phyloP scores from a whole-genome alignment of 805 yeast genomes.

The Hanseniaspora occidentalis region DNA sequence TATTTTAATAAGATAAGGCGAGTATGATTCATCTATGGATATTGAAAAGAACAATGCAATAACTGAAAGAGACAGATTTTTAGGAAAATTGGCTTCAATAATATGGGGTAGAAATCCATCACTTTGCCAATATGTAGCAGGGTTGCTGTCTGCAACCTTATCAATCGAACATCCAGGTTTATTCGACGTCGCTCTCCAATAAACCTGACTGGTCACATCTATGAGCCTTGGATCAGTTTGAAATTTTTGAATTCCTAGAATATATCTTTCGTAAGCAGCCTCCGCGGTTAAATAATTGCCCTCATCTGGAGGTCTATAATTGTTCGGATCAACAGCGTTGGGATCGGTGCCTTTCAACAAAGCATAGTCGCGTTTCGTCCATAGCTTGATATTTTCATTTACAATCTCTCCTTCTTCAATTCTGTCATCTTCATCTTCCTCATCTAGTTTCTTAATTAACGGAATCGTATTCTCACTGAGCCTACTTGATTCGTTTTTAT shows the following conservation, averaged over 20 bases:
- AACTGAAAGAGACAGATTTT: constrained; percentile 54
- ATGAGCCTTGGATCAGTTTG: constrained; percentile 33
- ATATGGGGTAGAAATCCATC: constrained; percentile 87
- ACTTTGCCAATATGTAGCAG: constrained; percentile 80
- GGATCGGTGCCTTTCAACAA: no score
- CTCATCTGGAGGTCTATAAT: constrained; percentile 12
- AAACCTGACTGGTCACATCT: constrained; percentile 71
- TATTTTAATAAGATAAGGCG: constrained; percentile 40
- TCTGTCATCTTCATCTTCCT: constrained; percentile 57
- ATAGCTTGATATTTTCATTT: no score
- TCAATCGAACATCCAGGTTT: constrained; percentile 62
- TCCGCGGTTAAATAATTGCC: constrained; percentile 13
- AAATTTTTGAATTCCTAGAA: constrained; percentile 14
- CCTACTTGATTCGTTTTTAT: constrained; percentile 81
- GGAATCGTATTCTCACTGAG: constrained; percentile 68
- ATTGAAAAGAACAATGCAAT: constrained; percentile 63
- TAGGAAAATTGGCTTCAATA: constrained; percentile 68
- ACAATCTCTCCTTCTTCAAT: constrained; percentile 8
- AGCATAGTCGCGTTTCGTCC: no score
- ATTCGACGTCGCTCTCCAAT: constrained; percentile 71
- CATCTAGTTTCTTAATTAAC: constrained; percentile 28
- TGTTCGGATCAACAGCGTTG: constrained; percentile 9
- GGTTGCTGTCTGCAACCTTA: constrained; percentile 63
- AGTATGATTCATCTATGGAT: constrained; percentile 75
- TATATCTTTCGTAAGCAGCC: constrained; percentile 9